These are phyloP conservation scores for Martensiomyces pterosporus DNA, from an alignment of 192 early-diverging fungal species.

Conservation along the genomic window DNA sequence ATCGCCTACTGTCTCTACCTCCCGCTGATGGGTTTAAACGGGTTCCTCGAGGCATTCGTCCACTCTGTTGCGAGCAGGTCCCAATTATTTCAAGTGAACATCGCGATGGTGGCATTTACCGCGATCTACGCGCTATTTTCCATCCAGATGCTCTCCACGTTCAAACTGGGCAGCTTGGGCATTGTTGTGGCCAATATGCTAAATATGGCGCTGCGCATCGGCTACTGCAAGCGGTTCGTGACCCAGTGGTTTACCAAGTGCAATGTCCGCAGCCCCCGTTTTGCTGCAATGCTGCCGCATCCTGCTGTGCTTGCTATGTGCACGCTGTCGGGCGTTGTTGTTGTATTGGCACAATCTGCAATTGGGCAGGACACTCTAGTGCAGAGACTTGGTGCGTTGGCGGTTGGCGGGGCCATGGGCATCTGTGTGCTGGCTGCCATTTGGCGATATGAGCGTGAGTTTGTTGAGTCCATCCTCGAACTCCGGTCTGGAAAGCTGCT, in stretches of 20 bases:
- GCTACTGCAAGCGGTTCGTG: constrained; percentile 67
- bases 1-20: constrained; percentile 85
- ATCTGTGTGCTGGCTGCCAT: constrained; percentile 16
- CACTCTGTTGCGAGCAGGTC: constrained; percentile 73
- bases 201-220: constrained; percentile 76
- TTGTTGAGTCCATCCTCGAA: constrained; percentile 17
- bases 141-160: constrained; percentile 54
- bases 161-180: constrained; percentile 67
- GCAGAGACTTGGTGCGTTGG: constrained; percentile 8
- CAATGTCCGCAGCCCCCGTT: background rate
- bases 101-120: constrained; percentile 75
- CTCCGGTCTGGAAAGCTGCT: constrained; percentile 13
- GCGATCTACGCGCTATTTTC: constrained; percentile 61
- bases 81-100: constrained; percentile 59
- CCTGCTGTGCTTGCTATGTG: constrained; percentile 20
- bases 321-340: constrained; percentile 9
- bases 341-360: background rate
- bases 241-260: constrained; percentile 51
- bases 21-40: constrained; percentile 92
- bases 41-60: constrained; percentile 90
- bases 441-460: constrained; percentile 29
- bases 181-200: constrained; percentile 82
- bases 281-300: constrained; percentile 27
- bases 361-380: constrained; percentile 1
- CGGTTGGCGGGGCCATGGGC: constrained; percentile 12